Percentiles rank a stretch among this genome's conserved stretches.
Evolutionary conservation across 75 land plant species (phyloP).

Genomic region (Adiantum capillusveneris): DNA sequence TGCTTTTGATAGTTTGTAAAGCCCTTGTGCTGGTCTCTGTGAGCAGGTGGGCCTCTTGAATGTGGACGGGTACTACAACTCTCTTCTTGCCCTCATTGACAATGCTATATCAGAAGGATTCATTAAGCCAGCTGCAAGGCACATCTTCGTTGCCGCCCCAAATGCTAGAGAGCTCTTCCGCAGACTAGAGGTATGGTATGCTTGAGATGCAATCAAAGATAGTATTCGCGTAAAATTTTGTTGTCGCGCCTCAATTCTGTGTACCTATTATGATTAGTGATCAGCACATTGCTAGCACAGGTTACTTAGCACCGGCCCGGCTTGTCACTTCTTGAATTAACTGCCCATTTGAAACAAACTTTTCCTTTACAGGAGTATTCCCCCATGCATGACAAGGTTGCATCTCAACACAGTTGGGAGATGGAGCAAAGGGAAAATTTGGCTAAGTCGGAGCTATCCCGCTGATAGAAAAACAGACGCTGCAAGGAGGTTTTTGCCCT

Average conservation of each 20-base stretch:
- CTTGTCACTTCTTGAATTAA: no score
- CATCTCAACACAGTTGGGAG: constrained; percentile 52
- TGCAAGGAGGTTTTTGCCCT: no score
- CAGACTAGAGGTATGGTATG: constrained; percentile 23
- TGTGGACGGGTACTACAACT: constrained; percentile 48
- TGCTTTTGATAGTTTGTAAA: no score
- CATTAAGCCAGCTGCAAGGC: constrained; percentile 38
- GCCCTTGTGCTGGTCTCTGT: no score
- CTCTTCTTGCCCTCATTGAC: constrained; percentile 35
- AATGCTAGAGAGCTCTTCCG: constrained; percentile 28
- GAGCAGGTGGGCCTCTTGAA: constrained; percentile 43
- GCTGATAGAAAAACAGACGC: no score
- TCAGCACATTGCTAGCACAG: no score
- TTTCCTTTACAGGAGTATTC: constrained; percentile 37
- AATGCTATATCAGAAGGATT: constrained; percentile 43
- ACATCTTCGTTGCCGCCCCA: constrained; percentile 37
- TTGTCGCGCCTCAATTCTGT: no score
- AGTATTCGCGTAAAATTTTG: neutral
- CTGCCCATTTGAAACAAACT: neutral
- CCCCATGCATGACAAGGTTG: constrained; percentile 38
- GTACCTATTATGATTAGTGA: no score
- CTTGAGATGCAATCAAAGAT: neutral
- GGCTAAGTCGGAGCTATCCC: constrained; percentile 34
- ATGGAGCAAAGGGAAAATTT: constrained; percentile 39
- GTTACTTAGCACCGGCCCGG: no score